phyloP scores from a whole-genome alignment of 495 filamentous ascomycete species.

The Penicillium taxi region DNA sequence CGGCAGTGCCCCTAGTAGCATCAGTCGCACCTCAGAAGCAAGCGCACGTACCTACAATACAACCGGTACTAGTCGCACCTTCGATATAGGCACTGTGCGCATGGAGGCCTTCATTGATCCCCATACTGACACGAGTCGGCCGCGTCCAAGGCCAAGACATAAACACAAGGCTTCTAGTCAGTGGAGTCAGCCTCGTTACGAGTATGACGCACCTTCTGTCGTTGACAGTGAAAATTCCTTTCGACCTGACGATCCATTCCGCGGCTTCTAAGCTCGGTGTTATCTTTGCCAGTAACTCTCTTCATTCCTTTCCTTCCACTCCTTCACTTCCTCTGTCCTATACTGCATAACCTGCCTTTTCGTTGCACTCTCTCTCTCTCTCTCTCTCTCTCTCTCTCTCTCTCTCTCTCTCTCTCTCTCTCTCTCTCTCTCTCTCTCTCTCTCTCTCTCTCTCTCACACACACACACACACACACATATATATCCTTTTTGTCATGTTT shows the following conservation, averaged over 20 bases:
- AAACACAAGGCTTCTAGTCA: constrained; percentile 30
- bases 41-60: constrained; percentile 24
- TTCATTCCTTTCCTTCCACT: neutral
- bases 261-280: constrained; percentile 27
- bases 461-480: no score
- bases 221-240: constrained; percentile 27
- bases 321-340: neutral
- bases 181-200: constrained; percentile 28
- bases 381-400: neutral
- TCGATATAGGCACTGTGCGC: constrained; percentile 76
- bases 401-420: neutral
- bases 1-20: constrained; percentile 34
- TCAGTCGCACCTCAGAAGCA: constrained; percentile 40
- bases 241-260: constrained; percentile 34
- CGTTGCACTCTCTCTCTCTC: constrained; percentile 5
- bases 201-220: constrained; percentile 25
- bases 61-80: constrained; percentile 37
- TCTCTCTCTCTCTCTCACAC: neutral
- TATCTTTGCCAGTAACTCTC: constrained; percentile 1
- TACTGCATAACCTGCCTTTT: no score
- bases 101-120: constrained; percentile 83
- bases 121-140: constrained; percentile 28
- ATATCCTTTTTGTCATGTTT: constrained; percentile 2
- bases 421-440: neutral
- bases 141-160: constrained; percentile 19